Conservation (phyloP, 495 filamentous ascomycete species). For the Opeltia flavorubescens region DNA sequence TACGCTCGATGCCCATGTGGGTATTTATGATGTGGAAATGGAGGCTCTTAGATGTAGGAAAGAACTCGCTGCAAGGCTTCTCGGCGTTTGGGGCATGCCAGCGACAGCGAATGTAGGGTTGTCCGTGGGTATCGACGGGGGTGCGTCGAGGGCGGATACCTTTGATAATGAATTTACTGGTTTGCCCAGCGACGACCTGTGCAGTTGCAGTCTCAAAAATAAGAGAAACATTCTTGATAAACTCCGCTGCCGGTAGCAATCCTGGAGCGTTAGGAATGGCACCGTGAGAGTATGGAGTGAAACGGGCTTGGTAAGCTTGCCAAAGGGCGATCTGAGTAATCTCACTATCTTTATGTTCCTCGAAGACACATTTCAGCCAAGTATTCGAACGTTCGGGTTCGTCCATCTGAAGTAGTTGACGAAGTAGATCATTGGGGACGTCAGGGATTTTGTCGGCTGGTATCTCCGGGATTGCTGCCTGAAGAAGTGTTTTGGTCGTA, state of each 20-base stretch:
- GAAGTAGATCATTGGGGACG: conserved; percentile 62
- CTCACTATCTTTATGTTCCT: conserved; percentile 67
- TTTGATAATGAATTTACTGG: conserved; percentile 77
- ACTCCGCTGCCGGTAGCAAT: conserved; percentile 78
- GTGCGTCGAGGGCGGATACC: conserved; percentile 68
- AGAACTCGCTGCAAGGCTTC: conserved; percentile 48
- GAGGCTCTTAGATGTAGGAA: conserved; percentile 43
- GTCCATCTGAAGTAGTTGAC: conserved; percentile 54
- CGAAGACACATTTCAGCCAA: conserved; percentile 58
- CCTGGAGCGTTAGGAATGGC: conserved; percentile 24
- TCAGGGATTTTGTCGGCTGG: conserved; percentile 52
- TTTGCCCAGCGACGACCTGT: conserved; percentile 54
- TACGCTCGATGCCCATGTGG: conserved; percentile 47
- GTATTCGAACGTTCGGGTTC: conserved; percentile 80
- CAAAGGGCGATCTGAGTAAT: conserved; percentile 95
- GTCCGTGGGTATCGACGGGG: conserved; percentile 56
- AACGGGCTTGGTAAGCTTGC: conserved; percentile 88
- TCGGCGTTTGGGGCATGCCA: conserved; percentile 34
- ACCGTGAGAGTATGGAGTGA: conserved; percentile 36
- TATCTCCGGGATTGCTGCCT: conserved; percentile 32
- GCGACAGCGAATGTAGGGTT: conserved; percentile 40
- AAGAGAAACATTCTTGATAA: conserved; percentile 86
- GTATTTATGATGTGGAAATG: conserved; percentile 57
- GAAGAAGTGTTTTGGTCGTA: conserved; percentile 28
- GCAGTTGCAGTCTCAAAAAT: conserved; percentile 65